Evolutionary conservation across 2,329 filamentous ascomycete genomes (phyloP), one percentile per base, ranked within the genome.

Genomic region (Aulographum hederae): DNA sequence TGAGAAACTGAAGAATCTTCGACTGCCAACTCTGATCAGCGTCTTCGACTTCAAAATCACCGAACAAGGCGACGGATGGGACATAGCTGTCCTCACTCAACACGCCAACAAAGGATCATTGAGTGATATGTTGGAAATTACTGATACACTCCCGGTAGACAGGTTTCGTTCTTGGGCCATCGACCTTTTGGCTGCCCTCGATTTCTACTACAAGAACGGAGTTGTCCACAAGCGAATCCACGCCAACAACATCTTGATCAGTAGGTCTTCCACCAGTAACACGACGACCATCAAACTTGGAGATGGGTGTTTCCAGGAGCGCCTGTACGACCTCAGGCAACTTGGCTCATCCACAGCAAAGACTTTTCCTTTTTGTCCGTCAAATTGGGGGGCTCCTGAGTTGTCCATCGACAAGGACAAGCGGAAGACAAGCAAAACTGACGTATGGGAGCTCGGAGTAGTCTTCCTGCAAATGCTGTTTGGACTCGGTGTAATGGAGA

Each of bases 391-490:
- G 5, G 73, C 85, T 2, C 78, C 84, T 1, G 84, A 93, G 52
- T 65, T 84, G 31, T 67, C 69, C 4, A 18, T 66, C 58, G 29
- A 65, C 61, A 1, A 69, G 65, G 36, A 74, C 67, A 18, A 65
- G 61, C 46, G 20, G 18, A 32, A 77, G 31, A 14, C 50, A 63
- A 76, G 55, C 44, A 93, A 93, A 50, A 81, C 82, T 0, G 89
- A 95, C 49, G 70, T 95, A 6, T 98, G 89, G 89, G 80, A 94
- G 41, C 73, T 98, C 44, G 89, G 89, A 4, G 71, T 94, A 18
- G 69, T 94, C 4, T 79, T 94, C 43, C 54, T 93, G 25, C 86
- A 98, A 50, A 94, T 95, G 82, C 68, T 89, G 3, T 86, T 94
- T 49, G 89, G 89, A 2, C 62, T 82, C 20, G 72, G 82, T 40